Evolutionary conservation across 2,329 filamentous ascomycete genomes (phyloP).

Genomic region (Lachnellula arida): DNA sequence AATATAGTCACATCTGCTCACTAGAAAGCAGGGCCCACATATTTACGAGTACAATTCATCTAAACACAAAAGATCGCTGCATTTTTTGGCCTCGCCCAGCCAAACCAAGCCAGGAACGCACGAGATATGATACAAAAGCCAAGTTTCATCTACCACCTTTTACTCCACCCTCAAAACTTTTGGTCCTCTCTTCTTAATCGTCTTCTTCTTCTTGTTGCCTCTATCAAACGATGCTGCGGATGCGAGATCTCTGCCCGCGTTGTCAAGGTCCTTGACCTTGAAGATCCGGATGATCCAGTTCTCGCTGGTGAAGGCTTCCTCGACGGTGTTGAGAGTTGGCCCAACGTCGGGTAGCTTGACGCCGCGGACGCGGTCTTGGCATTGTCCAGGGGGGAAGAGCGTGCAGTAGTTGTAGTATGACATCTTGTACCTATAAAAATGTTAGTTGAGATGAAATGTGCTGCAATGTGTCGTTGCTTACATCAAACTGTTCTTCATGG

Average conservation of each 20-base stretch:
- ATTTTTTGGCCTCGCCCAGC: slow-evolving; percentile 18
- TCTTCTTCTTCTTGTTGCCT: slow-evolving; percentile 80
- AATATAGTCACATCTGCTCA: slow-evolving; percentile 7
- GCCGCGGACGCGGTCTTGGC: slow-evolving; percentile 82
- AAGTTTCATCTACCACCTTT: slow-evolving; percentile 16
- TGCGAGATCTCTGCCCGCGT: slow-evolving; percentile 84
- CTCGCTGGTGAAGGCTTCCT: slow-evolving; percentile 97
- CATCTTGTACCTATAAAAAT: slow-evolving; percentile 87
- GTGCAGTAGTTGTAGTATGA: slow-evolving; percentile 97
- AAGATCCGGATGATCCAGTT: slow-evolving; percentile 99
- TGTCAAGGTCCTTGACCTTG: slow-evolving; percentile 99
- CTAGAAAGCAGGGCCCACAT: slow-evolving; percentile 12
- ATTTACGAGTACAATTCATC: slow-evolving; percentile 29
- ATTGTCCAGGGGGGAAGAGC: slow-evolving; percentile 89
- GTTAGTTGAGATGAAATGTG: slow-evolving; percentile 18
- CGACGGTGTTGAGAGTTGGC: slow-evolving; percentile 80
- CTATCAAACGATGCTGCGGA: slow-evolving; percentile 65
- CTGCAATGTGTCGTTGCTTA: slow-evolving; percentile 44
- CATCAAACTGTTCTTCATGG: slow-evolving; percentile 99
- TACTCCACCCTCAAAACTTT: slow-evolving; percentile 70
- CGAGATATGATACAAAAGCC: slow-evolving; percentile 30
- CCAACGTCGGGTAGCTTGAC: slow-evolving; percentile 75
- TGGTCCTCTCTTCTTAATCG: slow-evolving; percentile 65
- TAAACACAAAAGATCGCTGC: slow-evolving; percentile 20
- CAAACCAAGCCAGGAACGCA: slow-evolving; percentile 12